Conservation (phyloP, 75 land plant species). For the Cryptomeria japonica region DNA sequence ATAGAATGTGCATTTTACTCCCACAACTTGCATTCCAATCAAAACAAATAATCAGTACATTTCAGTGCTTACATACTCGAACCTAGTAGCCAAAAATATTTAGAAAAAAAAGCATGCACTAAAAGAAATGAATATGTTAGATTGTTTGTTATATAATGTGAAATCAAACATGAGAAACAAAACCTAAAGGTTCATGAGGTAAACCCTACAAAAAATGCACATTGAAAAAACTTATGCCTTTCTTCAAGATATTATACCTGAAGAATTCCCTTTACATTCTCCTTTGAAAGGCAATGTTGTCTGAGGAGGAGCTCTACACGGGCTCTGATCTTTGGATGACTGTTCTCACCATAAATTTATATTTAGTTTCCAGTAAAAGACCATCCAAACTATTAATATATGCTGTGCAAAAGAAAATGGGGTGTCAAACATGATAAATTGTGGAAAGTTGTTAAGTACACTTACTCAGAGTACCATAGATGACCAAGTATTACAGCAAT, state of each 20-base stretch:
- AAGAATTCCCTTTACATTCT: conserved; percentile 74
- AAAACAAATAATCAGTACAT: background rate
- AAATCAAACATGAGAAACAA: background rate
- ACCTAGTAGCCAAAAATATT: background rate
- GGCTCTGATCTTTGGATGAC: conserved; percentile 65
- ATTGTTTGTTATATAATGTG: background rate
- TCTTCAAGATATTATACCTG: conserved; percentile 56
- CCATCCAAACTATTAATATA: background rate
- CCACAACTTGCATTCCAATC: background rate
- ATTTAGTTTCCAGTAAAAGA: background rate
- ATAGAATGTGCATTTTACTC: conserved; percentile 1
- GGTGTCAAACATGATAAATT: background rate
- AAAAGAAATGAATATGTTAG: background rate
- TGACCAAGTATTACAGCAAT: conserved; percentile 88
- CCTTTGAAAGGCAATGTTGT: conserved; percentile 76
- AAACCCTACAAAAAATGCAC: background rate
- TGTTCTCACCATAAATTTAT: conserved; percentile 20
- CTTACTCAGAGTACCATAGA: conserved; percentile 98
- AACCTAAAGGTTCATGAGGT: background rate
- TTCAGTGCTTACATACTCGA: background rate
- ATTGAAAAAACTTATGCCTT: background rate
- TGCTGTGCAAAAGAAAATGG: background rate
- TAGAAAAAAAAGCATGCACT: background rate
- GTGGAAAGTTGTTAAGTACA: background rate
- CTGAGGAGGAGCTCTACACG: conserved; percentile 83